Percentiles rank a stretch among this genome's conserved stretches.
phyloP scores from a whole-genome alignment of 345 rosid species.

The Gossypium sturtianum region DNA sequence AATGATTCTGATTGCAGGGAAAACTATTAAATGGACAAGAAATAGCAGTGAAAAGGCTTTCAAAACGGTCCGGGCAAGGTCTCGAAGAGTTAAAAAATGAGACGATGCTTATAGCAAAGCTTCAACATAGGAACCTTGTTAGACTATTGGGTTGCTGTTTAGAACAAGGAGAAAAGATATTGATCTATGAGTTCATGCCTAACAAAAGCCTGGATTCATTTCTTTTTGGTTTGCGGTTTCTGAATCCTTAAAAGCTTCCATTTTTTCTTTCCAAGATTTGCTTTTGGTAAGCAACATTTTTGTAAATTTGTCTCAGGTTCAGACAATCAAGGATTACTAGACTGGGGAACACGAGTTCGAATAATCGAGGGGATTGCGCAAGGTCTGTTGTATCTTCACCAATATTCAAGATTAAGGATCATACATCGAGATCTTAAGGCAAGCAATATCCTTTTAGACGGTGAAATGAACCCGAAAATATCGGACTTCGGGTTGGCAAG shows the following conservation, averaged over 20 bases:
- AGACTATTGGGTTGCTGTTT: conserved; percentile 34
- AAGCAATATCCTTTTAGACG: conserved; percentile 8
- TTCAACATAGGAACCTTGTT: conserved; percentile 39
- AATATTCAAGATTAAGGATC: conserved; percentile 4
- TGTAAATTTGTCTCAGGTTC: neutral
- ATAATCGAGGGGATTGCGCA: conserved; percentile 10
- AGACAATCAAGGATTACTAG: neutral
- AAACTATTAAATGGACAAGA: conserved; percentile 25
- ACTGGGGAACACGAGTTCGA: neutral
- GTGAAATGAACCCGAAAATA: conserved; percentile 12
- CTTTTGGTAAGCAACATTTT: neutral
- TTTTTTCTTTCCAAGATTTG: neutral
- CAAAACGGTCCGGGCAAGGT: conserved; percentile 29
- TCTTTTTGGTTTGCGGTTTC: neutral
- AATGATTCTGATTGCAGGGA: conserved; percentile 21
- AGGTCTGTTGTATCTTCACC: conserved; percentile 12
- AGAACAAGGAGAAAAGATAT: conserved; percentile 27
- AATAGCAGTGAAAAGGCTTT: conserved; percentile 39
- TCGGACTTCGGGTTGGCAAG: conserved; percentile 13
- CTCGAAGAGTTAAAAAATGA: conserved; percentile 34
- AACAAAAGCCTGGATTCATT: neutral
- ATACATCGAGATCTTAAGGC: conserved; percentile 9
- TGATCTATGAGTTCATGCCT: conserved; percentile 7
- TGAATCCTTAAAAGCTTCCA: neutral
- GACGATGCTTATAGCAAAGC: conserved; percentile 24